Evolutionary conservation across 2,329 filamentous ascomycete species (phyloP).

Genomic region (Colletotrichum truncatum): DNA sequence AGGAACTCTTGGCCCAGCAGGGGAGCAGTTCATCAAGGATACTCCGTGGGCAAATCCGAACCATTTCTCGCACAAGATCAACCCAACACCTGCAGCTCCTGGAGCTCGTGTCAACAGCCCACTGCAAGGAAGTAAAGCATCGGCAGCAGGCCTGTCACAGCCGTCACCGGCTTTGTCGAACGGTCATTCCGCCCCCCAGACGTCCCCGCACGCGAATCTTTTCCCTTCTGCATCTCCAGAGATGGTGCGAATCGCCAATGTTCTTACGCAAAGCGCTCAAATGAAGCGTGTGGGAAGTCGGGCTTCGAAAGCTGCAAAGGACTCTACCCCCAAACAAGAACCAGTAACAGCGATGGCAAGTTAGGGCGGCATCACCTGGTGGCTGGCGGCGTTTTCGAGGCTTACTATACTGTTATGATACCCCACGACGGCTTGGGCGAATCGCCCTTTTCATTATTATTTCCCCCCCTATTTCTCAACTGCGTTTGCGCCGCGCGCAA

Average conservation of each 20-base stretch:
- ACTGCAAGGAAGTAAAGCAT: constrained; percentile 20
- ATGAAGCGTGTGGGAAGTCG: constrained; percentile 31
- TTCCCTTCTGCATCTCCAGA: constrained; percentile 29
- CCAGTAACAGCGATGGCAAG: constrained; percentile 27
- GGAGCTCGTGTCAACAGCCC: constrained; percentile 23
- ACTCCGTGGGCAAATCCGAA: constrained; percentile 94
- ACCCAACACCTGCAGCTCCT: constrained; percentile 40
- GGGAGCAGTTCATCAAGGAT: constrained; percentile 88
- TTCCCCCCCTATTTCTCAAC: background rate
- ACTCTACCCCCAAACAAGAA: constrained; percentile 29
- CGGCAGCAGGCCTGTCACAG: constrained; percentile 16
- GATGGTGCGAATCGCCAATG: constrained; percentile 28
- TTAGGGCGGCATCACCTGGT: constrained; percentile 25
- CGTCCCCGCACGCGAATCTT: constrained; percentile 11
- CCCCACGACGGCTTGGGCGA: constrained; percentile 30
- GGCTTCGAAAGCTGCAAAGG: constrained; percentile 29
- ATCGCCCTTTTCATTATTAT: constrained; percentile 5
- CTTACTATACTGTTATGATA: constrained; percentile 32
- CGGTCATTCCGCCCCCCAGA: constrained; percentile 7
- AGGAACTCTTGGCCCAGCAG: constrained; percentile 69
- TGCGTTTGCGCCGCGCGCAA: background rate
- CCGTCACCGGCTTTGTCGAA: constrained; percentile 16
- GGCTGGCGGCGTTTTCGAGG: constrained; percentile 29
- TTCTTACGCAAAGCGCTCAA: constrained; percentile 27
- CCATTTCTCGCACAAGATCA: constrained; percentile 72